These are phyloP conservation scores for Mycena alexandri DNA, from an alignment of 768 basidiomycete genomes.

Conservation along the genomic window DNA sequence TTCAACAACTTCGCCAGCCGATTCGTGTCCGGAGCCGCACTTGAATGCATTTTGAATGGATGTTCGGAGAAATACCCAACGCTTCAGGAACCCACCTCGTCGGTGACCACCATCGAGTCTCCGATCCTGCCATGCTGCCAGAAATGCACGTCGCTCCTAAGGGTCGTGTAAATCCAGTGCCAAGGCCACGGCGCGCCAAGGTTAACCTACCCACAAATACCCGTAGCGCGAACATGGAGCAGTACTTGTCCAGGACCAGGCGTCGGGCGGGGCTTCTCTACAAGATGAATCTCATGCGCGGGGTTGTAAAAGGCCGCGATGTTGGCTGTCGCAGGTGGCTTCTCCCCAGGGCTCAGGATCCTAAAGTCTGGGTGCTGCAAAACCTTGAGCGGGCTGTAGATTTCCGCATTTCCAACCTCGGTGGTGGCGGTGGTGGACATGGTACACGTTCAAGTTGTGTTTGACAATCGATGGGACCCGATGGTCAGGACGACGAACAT, in stretches of 20 bases:
- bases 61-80: neutral
- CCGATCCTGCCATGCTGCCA: constrained; percentile 80
- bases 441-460: constrained; percentile 20
- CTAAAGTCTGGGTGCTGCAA: constrained; percentile 69
- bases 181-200: neutral
- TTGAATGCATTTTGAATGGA: constrained; percentile 37
- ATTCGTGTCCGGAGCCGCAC: constrained; percentile 81
- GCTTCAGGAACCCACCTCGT: constrained; percentile 58
- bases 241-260: constrained; percentile 77
- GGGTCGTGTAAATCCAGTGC: neutral
- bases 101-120: constrained; percentile 77
- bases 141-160: constrained; percentile 79
- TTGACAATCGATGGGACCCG: constrained; percentile 10
- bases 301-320: constrained; percentile 78
- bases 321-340: constrained; percentile 61
- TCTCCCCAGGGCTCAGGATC: constrained; percentile 63
- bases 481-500: neutral
- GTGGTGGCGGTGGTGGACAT: constrained; percentile 46
- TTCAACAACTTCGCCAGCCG: constrained; percentile 75
- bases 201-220: constrained; percentile 72
- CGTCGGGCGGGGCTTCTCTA: constrained; percentile 71
- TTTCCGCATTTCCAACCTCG: constrained; percentile 55
- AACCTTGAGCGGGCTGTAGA: constrained; percentile 68
- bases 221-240: constrained; percentile 74
- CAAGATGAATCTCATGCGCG: constrained; percentile 72